These are phyloP conservation scores for Fallopia convolvulus DNA, from an alignment of 148 eudicot genomes.

Conservation along the genomic window DNA sequence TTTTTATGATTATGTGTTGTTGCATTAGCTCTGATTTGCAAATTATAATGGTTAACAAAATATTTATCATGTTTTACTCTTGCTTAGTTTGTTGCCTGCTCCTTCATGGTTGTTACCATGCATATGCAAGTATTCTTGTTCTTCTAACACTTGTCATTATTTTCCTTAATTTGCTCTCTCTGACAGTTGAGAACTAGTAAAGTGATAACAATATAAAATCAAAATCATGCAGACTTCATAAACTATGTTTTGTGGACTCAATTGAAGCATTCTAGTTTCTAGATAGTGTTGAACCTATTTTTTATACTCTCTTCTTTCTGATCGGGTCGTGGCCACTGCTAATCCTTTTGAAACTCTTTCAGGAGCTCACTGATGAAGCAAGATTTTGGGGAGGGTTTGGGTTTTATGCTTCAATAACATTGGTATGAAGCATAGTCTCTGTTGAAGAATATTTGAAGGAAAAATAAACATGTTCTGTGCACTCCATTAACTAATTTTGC, in stretches of 20 bases:
- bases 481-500: background rate
- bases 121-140: background rate
- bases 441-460: background rate
- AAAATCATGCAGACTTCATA: background rate
- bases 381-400: conserved; percentile 97
- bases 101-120: background rate
- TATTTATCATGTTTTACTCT: background rate
- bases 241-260: background rate
- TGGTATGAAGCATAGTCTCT: conserved; percentile 44
- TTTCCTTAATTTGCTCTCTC: background rate
- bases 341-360: conserved; percentile 20
- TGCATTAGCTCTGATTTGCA: background rate
- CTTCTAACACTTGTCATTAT: too few species aligned
- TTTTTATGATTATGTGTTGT: background rate
- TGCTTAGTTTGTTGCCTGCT: background rate
- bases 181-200: background rate
- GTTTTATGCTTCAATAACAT: conserved; percentile 54
- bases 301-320: background rate
- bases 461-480: background rate
- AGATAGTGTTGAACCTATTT: background rate
- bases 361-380: conserved; percentile 60
- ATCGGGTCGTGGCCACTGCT: background rate
- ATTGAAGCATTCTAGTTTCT: background rate
- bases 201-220: background rate
- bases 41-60: background rate